Base-by-base conservation (phyloP, 495 filamentous ascomycete species). In the Penicillium cinerascens region DNA sequence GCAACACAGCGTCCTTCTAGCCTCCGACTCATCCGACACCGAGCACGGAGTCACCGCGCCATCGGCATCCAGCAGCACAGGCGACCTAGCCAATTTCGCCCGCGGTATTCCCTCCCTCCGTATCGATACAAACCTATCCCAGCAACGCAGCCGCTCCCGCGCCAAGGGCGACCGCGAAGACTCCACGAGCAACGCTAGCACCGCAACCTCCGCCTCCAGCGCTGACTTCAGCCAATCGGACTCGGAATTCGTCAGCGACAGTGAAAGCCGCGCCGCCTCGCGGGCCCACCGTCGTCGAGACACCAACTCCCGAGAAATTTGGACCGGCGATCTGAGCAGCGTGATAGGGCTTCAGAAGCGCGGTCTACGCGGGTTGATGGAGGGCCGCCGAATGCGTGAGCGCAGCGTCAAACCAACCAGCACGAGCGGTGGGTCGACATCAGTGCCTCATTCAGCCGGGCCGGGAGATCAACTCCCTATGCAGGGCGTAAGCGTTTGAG, bases 291-390 rank as follows among this genome's bases (percentile, higher is more conserved):
- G 58, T 33, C 66, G 69, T 23, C 67, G 72, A 22, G 66, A 63
- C 41, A 74, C 72, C 2, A 68, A 75, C 46, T 57, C 61, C 6
- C 59, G 64, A 38, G 87, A 91, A 59, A 76, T 92, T 18, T 96
- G 92, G 92, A 79, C 75, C 11, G 87, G 92, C 11, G 86, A 92
- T 63, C 59, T 96, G 23, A 95, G 90, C 67, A 88, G 88, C 44
- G 92, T 97, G n/a, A 95, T 98, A 51, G 93, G 93, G 0, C 60
- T 98, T 50, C 93, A 98, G 76, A 98, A 97, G 74, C 77, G 93
- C 29, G 93, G 93, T 0, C 63, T 98, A 49, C 82, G 92, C 42
- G 93, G 93, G 0, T 68, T 98, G 64, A 96, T 97, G 93, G 93
- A 98, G 70, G 93, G 93, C 13, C 76, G 93, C 33, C 78, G 92